Conservation (phyloP, 2,329 filamentous ascomycete genomes). For the Fusarium verrucosum region DNA sequence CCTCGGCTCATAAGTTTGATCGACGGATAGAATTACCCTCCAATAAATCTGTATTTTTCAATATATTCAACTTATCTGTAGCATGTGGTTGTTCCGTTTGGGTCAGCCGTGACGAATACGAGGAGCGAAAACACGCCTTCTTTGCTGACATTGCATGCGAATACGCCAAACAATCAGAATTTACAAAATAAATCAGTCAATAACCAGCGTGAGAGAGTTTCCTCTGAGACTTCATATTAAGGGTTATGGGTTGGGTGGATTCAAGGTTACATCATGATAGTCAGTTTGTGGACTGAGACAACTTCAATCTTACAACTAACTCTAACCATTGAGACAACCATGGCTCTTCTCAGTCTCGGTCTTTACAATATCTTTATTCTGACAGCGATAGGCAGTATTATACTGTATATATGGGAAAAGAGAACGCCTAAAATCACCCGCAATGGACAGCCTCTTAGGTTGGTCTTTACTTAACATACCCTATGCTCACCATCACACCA, state of each 20-base stretch:
- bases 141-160: neutral
- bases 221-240: neutral
- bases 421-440: constrained; percentile 26
- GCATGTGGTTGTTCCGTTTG: neutral
- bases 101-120: constrained; percentile 22
- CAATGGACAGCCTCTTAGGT: constrained; percentile 35
- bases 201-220: no score
- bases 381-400: neutral
- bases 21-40: constrained; percentile 8
- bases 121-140: neutral
- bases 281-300: neutral
- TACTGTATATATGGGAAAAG: constrained; percentile 7
- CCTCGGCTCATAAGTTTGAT: constrained; percentile 6
- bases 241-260: neutral
- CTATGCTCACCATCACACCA: neutral
- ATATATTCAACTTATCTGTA: neutral
- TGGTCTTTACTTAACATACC: neutral
- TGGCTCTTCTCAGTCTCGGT: constrained; percentile 30
- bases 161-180: neutral
- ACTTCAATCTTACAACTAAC: constrained; percentile 9
- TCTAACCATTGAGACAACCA: neutral
- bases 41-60: neutral
- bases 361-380: neutral
- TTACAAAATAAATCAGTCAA: neutral
- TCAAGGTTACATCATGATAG: constrained; percentile 26